Base-by-base conservation (phyloP, 1,284 basidiomycete genomes). In the Fomes fomentarius region DNA sequence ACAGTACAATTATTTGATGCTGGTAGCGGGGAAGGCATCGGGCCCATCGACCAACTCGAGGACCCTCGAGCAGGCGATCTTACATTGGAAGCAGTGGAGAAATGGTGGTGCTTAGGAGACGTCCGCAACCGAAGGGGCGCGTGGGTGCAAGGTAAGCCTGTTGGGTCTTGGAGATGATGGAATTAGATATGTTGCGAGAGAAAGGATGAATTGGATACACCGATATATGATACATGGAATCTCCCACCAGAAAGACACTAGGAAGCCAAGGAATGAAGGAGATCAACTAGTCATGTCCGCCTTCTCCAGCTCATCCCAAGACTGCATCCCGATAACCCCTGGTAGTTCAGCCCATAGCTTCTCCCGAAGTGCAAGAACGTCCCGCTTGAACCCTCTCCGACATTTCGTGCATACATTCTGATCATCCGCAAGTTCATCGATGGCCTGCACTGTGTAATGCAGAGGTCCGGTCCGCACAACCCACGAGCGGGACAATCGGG, bases 51-150 rank as follows among this genome's bases (percentile, higher is more conserved):
- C 63, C 84, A 91, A 62, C 85, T 94, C 61, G 82, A 82, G 52
- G 63, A 71, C n/a, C 69, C 71, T 19, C 49, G 51, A 24, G 53
- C 61, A 43, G 50, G 41, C 26, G 68, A 51, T 3, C 66, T 82
- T 37, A 76, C 77, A 28, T 66, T 76, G 47, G 86, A 88, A 48
- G 75, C 83, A 68, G 64, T 94, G 24, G 93, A 94, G 69, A 91
- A 89, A 65, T 94, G 93, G 93, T 94, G 91, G 91, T 91, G 89
- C 63, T 68, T 88, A 39, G 92, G 93, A 2, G 87, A 90, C 63
- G 68, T 65, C 12, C 75, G 79, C 44, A 94, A 94, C 69, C 77
- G 91, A 11, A 64, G 60, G 3, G 76, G 71, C 1, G 76, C 92
- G 69, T 94, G 90, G 89, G 78, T 93, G 2, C 89, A 93, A 70